These are phyloP conservation scores for Linum trigynum DNA, from an alignment of 345 rosid species.

Conservation along the genomic window DNA sequence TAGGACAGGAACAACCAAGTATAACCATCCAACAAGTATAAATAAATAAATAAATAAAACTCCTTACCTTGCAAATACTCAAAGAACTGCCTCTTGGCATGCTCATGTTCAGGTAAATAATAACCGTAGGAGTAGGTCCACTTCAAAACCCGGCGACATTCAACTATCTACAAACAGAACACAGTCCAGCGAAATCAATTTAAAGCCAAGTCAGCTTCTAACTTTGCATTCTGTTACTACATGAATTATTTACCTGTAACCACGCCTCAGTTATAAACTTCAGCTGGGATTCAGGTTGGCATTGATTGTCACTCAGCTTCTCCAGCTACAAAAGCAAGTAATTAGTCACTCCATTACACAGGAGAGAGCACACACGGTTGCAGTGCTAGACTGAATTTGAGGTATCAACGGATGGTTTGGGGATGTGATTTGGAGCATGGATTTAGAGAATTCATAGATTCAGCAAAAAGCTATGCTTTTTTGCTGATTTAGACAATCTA, in stretches of 20 bases:
- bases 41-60: not conserved
- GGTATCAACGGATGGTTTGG: no score
- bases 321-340: constrained; percentile 20
- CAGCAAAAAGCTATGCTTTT: no score
- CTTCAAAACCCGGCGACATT: constrained; percentile 79
- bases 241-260: constrained; percentile 18
- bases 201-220: not conserved
- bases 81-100: constrained; percentile 64
- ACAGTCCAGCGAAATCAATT: not conserved
- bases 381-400: no score
- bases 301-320: constrained; percentile 27
- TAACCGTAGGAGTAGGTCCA: constrained; percentile 93
- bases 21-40: not conserved
- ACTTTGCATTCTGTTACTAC: not conserved
- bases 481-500: no score
- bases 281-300: constrained; percentile 30
- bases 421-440: no score
- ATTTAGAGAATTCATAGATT: no score
- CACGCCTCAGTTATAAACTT: constrained; percentile 30
- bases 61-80: constrained; percentile 72
- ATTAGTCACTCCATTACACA: not conserved
- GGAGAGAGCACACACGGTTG: not conserved
- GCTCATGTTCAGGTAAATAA: constrained; percentile 66
- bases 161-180: constrained; percentile 45
- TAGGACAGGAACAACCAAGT: constrained; percentile 9